Base-by-base conservation (phyloP, 192 early-diverging fungal genomes). In the Funneliformis geosporum region DNA sequence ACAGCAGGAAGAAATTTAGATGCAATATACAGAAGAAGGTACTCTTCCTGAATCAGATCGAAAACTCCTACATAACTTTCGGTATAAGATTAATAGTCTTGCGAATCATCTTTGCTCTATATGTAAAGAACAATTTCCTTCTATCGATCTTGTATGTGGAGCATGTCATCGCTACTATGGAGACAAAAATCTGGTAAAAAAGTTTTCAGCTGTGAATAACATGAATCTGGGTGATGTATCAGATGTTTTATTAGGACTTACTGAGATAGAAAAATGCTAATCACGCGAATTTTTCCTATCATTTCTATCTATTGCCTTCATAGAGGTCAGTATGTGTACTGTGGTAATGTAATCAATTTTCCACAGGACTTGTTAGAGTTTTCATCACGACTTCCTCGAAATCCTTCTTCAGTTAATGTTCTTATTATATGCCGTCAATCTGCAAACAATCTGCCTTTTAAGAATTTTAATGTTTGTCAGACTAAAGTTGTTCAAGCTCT, bases 291-390 rank as follows among this genome's bases (percentile, higher is more conserved):
- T 12, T 70, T 70, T 14, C 1, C 66, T 68, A 27, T 68, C 16
- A 2, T 68, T 5, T 68, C 25, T 7, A 12, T 68, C 8, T 28
- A 68, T 14, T 28, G 4, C 8, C 14, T 68, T 39, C 2, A 2
- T 28, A 27, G 25, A 16, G 66, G 25, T 23, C 66, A 68, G 27
- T 68, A 68, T 68, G 2, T 18, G 28, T 68, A 68, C 2, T 10
- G 27, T 10, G 25, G 25, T 27, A 68, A 68, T 68, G 27, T 68
- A 28, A 40, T 68, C 16, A 68, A 68, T 68, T 68, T 68, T 70
- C 1, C 40, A 5, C 43, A 44, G 5, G 43, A 5, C 9, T 1
- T 44, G 9, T 44, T 44, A 44, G 43, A 44, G 43, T 69, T 69
- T 69, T 4, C 33, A 69, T 39, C 4, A 2, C 67, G 4, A 0